Percentiles rank a stretch among this genome's conserved stretches.
phyloP scores from a whole-genome alignment of 495 filamentous ascomycete species.

The Tuber calosporum region DNA sequence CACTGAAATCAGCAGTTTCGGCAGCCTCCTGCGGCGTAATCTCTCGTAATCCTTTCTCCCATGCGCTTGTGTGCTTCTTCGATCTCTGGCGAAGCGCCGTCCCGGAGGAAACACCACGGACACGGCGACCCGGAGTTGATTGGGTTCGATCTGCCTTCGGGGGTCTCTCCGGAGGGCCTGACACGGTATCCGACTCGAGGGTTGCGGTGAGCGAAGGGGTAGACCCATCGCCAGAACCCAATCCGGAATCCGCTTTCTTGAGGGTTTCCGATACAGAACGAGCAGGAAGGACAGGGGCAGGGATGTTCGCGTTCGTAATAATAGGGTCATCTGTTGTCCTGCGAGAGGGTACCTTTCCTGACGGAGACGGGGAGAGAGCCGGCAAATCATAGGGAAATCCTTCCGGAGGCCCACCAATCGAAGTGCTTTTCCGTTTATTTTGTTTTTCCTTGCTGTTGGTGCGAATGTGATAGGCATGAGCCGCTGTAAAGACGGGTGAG shows the following conservation, averaged over 20 bases:
- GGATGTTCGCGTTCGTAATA: conserved; percentile 36
- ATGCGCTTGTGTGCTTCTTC: conserved; percentile 89
- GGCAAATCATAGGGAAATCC: conserved; percentile 32
- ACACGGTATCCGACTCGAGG: conserved; percentile 27
- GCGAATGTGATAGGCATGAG: conserved; percentile 37
- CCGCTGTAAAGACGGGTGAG: conserved; percentile 31
- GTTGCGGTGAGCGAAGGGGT: conserved; percentile 32
- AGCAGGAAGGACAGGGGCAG: conserved; percentile 18
- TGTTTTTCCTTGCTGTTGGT: conserved; percentile 38
- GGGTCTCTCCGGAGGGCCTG: conserved; percentile 41
- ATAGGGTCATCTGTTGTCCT: conserved; percentile 19
- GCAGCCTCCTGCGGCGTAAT: conserved; percentile 79
- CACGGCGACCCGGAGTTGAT: conserved; percentile 31
- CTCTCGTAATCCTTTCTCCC: conserved; percentile 76
- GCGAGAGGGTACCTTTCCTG: conserved; percentile 12
- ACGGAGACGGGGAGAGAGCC: conserved; percentile 19
- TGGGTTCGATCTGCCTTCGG: conserved; percentile 41
- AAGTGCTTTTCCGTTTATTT: conserved; percentile 30
- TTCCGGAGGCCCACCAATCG: conserved; percentile 29
- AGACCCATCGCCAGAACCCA: conserved; percentile 33
- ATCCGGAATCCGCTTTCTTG: conserved; percentile 16
- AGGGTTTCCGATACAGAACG: conserved; percentile 35
- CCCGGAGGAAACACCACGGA: conserved; percentile 37
- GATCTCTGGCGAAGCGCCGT: conserved; percentile 55
- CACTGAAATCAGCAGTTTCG: conserved; percentile 79